Evolutionary conservation across 2,329 filamentous ascomycete species (phyloP).

Genomic region (Rutstroemia sydowiana): DNA sequence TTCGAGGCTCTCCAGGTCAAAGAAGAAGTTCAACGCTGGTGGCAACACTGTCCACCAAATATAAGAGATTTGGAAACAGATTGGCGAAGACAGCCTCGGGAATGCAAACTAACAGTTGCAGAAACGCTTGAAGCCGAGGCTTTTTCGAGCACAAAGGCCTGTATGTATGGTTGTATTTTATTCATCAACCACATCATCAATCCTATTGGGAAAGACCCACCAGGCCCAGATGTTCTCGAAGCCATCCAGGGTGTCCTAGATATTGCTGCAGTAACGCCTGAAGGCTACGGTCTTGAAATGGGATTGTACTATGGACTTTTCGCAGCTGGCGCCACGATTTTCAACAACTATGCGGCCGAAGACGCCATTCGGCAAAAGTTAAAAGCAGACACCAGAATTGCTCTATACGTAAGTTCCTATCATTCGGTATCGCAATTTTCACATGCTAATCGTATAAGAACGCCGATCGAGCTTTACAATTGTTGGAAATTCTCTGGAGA

Average conservation of each 20-base stretch:
- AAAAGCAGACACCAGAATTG: slow-evolving; percentile 22
- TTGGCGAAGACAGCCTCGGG: slow-evolving; percentile 23
- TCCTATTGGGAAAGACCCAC: slow-evolving; percentile 18
- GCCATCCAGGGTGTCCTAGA: slow-evolving; percentile 24
- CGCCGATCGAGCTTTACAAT: slow-evolving; percentile 24
- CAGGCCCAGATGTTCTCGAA: slow-evolving; percentile 19
- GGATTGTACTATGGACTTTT: slow-evolving; percentile 28
- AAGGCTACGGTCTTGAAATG: slow-evolving; percentile 28
- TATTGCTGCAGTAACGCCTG: slow-evolving; percentile 25
- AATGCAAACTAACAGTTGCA: slow-evolving; percentile 23
- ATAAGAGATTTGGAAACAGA: slow-evolving; percentile 25
- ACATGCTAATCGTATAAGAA: slow-evolving; percentile 16
- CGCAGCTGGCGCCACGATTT: slow-evolving; percentile 25
- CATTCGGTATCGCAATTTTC: slow-evolving; percentile 1
- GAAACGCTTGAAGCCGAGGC: slow-evolving; percentile 28
- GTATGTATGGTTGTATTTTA: slow-evolving; percentile 24
- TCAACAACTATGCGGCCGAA: slow-evolving; percentile 23
- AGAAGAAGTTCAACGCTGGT: slow-evolving; percentile 23
- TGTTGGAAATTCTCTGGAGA: slow-evolving; percentile 28
- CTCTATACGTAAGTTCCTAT: slow-evolving; percentile 25
- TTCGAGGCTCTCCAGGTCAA: slow-evolving; percentile 15
- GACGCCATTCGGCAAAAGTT: slow-evolving; percentile 24
- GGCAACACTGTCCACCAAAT: slow-evolving; percentile 18
- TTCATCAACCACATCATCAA: slow-evolving; percentile 27
- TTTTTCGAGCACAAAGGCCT: slow-evolving; percentile 26